Conservation (phyloP, 108 stramenopile species). For the Chaetoceros tenuissimus region DNA sequence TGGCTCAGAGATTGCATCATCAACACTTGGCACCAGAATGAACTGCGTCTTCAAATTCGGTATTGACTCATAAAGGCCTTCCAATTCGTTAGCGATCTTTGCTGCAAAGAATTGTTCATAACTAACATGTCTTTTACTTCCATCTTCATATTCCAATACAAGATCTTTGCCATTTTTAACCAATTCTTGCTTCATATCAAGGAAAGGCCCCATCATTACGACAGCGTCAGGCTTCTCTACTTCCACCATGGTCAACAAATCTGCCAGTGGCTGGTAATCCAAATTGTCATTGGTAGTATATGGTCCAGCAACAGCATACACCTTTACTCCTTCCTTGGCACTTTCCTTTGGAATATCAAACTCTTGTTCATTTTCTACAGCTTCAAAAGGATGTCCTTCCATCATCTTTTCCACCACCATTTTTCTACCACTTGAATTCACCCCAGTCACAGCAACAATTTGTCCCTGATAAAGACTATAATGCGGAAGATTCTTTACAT, state of each 20-base stretch:
- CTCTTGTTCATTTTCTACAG: not conserved
- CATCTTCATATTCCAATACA: constrained; percentile 40
- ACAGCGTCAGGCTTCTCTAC: constrained; percentile 82
- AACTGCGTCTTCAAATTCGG: constrained; percentile 70
- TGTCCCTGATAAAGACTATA: constrained; percentile 95
- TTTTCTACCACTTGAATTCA: constrained; percentile 77
- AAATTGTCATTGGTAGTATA: constrained; percentile 84
- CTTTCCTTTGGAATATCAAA: constrained; percentile 24
- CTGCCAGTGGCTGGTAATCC: constrained; percentile 84
- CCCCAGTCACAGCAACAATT: constrained; percentile 90
- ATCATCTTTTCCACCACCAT: constrained; percentile 63
- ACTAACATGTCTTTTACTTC: constrained; percentile 40
- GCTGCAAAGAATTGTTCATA: constrained; percentile 76
- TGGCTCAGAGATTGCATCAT: constrained; percentile 87
- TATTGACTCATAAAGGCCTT: constrained; percentile 36
- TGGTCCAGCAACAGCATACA: constrained; percentile 84
- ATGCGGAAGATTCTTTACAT: constrained; percentile 37
- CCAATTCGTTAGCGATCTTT: constrained; percentile 47
- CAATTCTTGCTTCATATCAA: constrained; percentile 73
- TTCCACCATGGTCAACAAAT: constrained; percentile 59
- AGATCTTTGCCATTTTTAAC: constrained; percentile 29
- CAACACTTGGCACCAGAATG: constrained; percentile 88
- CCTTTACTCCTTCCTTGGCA: constrained; percentile 46
- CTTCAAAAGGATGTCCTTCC: constrained; percentile 39
- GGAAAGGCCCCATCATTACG: constrained; percentile 92